Conservation (phyloP, 257 asterid genomes). For the Eustoma russellianum region DNA sequence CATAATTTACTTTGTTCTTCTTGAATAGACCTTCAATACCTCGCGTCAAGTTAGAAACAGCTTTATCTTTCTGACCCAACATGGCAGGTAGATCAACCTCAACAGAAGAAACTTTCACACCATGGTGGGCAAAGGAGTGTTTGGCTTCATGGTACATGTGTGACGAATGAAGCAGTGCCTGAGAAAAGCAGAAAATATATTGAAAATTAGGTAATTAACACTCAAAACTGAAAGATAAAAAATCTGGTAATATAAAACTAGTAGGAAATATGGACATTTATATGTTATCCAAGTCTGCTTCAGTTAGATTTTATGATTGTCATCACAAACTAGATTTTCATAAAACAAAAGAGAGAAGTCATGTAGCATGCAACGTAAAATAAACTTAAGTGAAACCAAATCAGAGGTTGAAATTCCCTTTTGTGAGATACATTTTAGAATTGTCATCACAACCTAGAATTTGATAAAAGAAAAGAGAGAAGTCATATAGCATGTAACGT, state of each 20-base stretch:
- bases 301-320: too few relatives aligned
- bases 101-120: slow-evolving; percentile 74
- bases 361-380: too few relatives aligned
- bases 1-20: slow-evolving; percentile 89
- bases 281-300: not conserved
- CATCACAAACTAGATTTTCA: too few relatives aligned
- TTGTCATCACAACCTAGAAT: too few relatives aligned
- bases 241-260: not conserved
- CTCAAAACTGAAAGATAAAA: not conserved
- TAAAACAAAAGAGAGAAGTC: too few relatives aligned
- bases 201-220: not conserved
- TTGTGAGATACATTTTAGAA: too few relatives aligned
- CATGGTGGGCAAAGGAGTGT: slow-evolving; percentile 80
- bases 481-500: too few relatives aligned
- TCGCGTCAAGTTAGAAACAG: slow-evolving; percentile 74
- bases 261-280: not conserved
- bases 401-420: too few relatives aligned
- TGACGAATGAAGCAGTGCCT: slow-evolving; percentile 98
- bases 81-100: slow-evolving; percentile 92
- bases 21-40: slow-evolving; percentile 97
- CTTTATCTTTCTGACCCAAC: slow-evolving; percentile 96
- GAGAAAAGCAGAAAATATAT: slow-evolving; percentile 8
- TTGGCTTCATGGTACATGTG: slow-evolving; percentile 97
- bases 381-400: too few relatives aligned
- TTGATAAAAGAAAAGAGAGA: too few relatives aligned